These are phyloP conservation scores for Phytophthora sojae DNA, from an alignment of 352 stramenopile species.

Conservation along the genomic window DNA sequence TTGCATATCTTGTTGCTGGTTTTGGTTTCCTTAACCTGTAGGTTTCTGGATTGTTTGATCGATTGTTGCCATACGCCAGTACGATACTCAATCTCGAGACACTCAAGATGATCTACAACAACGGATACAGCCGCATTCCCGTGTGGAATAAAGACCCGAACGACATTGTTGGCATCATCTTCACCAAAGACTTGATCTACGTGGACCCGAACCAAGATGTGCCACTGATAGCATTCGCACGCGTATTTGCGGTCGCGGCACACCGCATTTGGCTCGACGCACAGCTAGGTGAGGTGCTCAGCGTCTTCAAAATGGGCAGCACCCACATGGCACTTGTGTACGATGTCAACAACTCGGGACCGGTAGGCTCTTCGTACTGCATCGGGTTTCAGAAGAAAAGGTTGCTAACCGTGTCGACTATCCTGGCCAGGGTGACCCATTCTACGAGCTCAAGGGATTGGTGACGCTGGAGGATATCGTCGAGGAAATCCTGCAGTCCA, in stretches of 20 bases:
- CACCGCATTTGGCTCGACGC: constrained; percentile 78
- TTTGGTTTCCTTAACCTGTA: constrained; percentile 43
- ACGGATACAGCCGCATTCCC: constrained; percentile 94
- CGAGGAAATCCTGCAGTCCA: constrained; percentile 96
- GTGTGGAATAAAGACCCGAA: constrained; percentile 97
- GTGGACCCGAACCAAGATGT: constrained; percentile 74
- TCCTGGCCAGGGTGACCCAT: constrained; percentile 85
- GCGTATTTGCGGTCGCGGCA: constrained; percentile 79
- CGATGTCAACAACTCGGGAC: constrained; percentile 83
- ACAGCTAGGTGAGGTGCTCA: constrained; percentile 71
- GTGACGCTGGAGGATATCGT: constrained; percentile 99
- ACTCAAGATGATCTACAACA: constrained; percentile 88
- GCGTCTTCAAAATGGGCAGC: constrained; percentile 80
- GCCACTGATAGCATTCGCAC: constrained; percentile 91
- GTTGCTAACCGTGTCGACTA: not conserved
- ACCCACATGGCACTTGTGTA: constrained; percentile 79
- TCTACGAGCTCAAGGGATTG: constrained; percentile 97
- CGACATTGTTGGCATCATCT: constrained; percentile 95
- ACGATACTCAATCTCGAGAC: constrained; percentile 60
- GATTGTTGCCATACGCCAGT: constrained; percentile 40
- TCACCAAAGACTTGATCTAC: constrained; percentile 95
- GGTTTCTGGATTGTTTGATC: constrained; percentile 26
- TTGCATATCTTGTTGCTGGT: not conserved
- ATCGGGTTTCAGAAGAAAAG: not conserved
- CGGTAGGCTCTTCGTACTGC: constrained; percentile 44